Base-by-base conservation (phyloP, 2,329 filamentous ascomycete genomes). In the Talaromyces sp. region DNA sequence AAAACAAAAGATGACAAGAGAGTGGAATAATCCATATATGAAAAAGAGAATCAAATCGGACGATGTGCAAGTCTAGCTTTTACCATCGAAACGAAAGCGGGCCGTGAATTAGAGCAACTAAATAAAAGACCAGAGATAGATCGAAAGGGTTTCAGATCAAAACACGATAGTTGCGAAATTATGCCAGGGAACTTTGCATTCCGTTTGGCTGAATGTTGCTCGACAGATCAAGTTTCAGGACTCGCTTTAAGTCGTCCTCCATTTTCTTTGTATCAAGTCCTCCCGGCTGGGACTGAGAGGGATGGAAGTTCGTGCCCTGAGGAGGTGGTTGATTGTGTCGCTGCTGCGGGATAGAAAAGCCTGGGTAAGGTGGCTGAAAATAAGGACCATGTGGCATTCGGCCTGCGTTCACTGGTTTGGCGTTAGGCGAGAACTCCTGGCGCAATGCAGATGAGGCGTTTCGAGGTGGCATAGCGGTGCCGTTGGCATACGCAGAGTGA, bases 231-330 rank as follows among this genome's bases (percentile, higher is more conserved):
- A 82, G 70, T 61, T 81, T 81, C 68, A 82, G 65, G 34, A 81
- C 78, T 33, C 78, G 73, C 33, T 79, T 75, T 59, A 82, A 67
- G 68, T 81, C 78, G 68, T 81, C 79, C 65, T 81, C 79, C 68
- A 81, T 78, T 59, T 76, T 72, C 66, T 77, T 77, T 4, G 76
- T 77, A 63, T 79, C 78, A 30, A 72, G 54, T 30, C 72, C 66
- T 51, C 70, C 68, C 8, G 67, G 55, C 51, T 53, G 60, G 9
- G 61, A 34, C 27, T 28, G 70, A 60, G 30, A 70, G 65, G n/a
- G 70, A 64, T 70, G 68, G 59, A 68, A 61, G 52, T 65, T 63
- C 12, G 65, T 64, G 55, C 67, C 70, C 34, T 65, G 67, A 28
- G 64, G 66, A 58, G 62, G 62, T 3, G 71, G 69, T 18, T 69